Percentiles rank a stretch among this genome's conserved stretches.
Conservation (phyloP, 306 rosid species). For the Gillenia trifoliata region DNA sequence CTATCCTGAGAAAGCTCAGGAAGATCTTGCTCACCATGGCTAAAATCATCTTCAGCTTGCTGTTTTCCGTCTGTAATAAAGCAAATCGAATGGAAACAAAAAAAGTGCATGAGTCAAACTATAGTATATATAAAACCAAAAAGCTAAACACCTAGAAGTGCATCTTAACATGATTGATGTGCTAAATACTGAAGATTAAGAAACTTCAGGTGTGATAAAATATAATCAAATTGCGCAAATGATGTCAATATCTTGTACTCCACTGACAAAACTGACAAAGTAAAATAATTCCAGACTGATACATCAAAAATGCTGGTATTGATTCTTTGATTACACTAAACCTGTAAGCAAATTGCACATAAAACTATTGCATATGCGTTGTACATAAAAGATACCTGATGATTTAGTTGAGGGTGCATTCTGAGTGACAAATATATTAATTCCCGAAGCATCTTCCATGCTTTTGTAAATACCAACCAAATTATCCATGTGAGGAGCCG, state of each 20-base stretch:
- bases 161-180: not conserved
- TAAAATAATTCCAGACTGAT: not conserved
- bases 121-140: not conserved
- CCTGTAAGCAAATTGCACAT: not conserved
- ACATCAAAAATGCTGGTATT: not conserved
- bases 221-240: not conserved
- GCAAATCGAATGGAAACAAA: not conserved
- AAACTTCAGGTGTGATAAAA: not conserved
- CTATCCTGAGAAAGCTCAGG: slow-evolving; percentile 20
- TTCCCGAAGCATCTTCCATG: slow-evolving; percentile 83
- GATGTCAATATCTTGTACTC: not conserved
- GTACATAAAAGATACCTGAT: slow-evolving; percentile 40
- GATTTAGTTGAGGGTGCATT: slow-evolving; percentile 33
- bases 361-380: not conserved
- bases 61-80: slow-evolving; percentile 38
- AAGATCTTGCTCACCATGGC: slow-evolving; percentile 16
- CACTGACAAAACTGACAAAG: not conserved
- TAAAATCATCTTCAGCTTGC: slow-evolving; percentile 30
- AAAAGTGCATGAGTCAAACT: not conserved
- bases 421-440: slow-evolving; percentile 65
- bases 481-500: slow-evolving; percentile 86
- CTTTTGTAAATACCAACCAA: slow-evolving; percentile 81
- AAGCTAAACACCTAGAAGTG: not conserved
- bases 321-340: not conserved
- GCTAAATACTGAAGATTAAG: not conserved